Percentiles rank a stretch among this genome's conserved stretches.
Conservation (phyloP, 495 filamentous ascomycete species). For the Trypethelium eluteriae region DNA sequence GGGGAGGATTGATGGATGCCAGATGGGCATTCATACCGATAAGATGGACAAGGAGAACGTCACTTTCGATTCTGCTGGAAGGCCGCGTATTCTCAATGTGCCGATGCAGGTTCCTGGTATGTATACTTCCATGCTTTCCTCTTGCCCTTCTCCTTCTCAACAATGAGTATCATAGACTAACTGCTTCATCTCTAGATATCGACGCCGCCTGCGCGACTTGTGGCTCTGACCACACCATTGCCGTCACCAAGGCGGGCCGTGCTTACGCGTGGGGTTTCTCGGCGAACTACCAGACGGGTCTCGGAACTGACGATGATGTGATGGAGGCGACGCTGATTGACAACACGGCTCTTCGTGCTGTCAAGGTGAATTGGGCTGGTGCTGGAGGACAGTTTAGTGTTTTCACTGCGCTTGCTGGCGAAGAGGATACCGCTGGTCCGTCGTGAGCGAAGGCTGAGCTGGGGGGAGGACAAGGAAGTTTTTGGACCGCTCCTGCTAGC, state of each 20-base stretch:
- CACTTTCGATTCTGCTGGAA: conserved; percentile 47
- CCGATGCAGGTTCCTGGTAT: conserved; percentile 45
- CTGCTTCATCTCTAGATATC: conserved; percentile 16
- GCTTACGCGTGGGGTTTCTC: conserved; percentile 68
- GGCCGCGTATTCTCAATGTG: conserved; percentile 50
- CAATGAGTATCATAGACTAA: neutral
- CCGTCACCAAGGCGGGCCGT: conserved; percentile 49
- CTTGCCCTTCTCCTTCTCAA: neutral
- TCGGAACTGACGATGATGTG: conserved; percentile 43
- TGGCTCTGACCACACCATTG: conserved; percentile 54
- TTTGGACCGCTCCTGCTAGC: conserved; percentile 39
- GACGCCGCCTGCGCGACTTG: conserved; percentile 29
- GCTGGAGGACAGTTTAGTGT: conserved; percentile 62
- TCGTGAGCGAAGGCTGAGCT: conserved; percentile 50
- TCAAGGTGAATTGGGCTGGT: conserved; percentile 51
- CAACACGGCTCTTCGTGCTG: conserved; percentile 51
- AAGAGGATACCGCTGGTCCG: conserved; percentile 16
- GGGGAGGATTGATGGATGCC: conserved; percentile 60
- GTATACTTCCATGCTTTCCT: neutral
- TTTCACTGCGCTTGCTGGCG: conserved; percentile 37
- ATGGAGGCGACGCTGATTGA: conserved; percentile 52
- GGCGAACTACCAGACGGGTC: conserved; percentile 59
- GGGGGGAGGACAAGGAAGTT: conserved; percentile 60
- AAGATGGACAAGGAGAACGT: conserved; percentile 49
- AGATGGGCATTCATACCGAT: conserved; percentile 49